Percentiles rank a stretch among this genome's conserved stretches.
Evolutionary conservation across 2,329 filamentous ascomycete genomes (phyloP).

Genomic region (Exophiala viscosa): DNA sequence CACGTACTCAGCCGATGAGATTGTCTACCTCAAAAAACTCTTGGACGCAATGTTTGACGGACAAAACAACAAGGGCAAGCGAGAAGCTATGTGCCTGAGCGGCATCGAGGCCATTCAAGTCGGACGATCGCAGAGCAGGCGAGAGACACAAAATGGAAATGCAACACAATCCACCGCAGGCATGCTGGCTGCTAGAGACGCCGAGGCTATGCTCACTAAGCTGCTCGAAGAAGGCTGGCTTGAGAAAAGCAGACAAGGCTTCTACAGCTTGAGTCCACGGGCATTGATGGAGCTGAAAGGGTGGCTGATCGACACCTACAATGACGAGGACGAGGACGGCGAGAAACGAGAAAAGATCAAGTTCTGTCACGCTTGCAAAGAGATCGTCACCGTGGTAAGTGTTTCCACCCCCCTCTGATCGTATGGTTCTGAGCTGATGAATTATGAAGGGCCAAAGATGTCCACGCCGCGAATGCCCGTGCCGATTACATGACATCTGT

Average conservation of each 20-base stretch:
- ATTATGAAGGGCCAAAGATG: conserved; percentile 66
- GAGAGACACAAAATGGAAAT: conserved; percentile 33
- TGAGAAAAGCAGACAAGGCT: conserved; percentile 66
- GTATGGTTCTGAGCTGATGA: background rate
- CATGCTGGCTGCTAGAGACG: conserved; percentile 68
- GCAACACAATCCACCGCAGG: conserved; percentile 36
- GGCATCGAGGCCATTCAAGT: conserved; percentile 75
- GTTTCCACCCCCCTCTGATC: background rate
- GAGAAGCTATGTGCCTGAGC: conserved; percentile 79
- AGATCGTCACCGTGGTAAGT: conserved; percentile 72
- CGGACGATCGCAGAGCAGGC: conserved; percentile 42
- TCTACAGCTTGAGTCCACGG: conserved; percentile 72
- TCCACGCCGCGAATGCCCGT: conserved; percentile 61
- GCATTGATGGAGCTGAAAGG: conserved; percentile 77
- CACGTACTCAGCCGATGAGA: conserved; percentile 73
- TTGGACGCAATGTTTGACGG: conserved; percentile 85
- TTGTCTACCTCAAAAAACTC: conserved; percentile 81
- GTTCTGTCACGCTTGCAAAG: conserved; percentile 80
- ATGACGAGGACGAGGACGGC: conserved; percentile 60
- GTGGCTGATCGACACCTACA: conserved; percentile 88
- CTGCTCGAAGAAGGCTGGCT: conserved; percentile 83
- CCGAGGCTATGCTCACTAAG: conserved; percentile 65
- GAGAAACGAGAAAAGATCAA: conserved; percentile 68
- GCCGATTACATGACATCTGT: conserved; percentile 75
- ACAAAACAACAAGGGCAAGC: conserved; percentile 71